These are phyloP conservation scores for Sugiyamaella qingdaonensis DNA, from an alignment of 805 yeast species.

Conservation along the genomic window DNA sequence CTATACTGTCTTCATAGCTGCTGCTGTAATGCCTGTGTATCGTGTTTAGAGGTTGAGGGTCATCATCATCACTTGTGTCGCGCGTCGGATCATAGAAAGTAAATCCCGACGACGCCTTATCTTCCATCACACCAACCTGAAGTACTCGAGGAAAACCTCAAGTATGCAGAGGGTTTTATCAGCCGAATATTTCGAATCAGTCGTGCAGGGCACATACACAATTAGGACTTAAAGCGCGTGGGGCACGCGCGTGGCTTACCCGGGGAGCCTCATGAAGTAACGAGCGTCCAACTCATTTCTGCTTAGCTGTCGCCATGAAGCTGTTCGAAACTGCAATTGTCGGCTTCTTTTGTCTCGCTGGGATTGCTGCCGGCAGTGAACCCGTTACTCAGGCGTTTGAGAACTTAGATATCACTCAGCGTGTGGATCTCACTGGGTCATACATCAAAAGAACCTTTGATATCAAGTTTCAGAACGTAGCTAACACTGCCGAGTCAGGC, in stretches of 20 bases:
- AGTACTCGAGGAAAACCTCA: too few species aligned
- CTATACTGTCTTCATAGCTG: slow-evolving; percentile 4
- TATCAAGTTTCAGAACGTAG: slow-evolving; percentile 59
- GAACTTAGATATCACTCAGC: slow-evolving; percentile 52
- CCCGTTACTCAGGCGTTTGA: slow-evolving; percentile 39
- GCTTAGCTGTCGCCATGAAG: slow-evolving; percentile 1
- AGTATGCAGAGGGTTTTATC: too few species aligned
- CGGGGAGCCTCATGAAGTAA: neutral
- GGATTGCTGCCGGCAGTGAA: neutral
- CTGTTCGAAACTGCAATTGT: neutral
- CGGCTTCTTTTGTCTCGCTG: neutral
- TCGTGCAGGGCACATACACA: too few species aligned
- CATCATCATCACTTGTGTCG: slow-evolving; percentile 9
- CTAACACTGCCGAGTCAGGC: slow-evolving; percentile 44
- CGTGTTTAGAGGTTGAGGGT: neutral
- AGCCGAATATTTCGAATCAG: too few species aligned
- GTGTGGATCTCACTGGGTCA: slow-evolving; percentile 60
- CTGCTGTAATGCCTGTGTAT: neutral
- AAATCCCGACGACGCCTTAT: neutral
- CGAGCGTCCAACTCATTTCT: neutral
- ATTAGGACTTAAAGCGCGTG: neutral
- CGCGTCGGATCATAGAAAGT: slow-evolving; percentile 15
- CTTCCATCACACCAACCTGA: too few species aligned
- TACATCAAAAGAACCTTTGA: slow-evolving; percentile 59
- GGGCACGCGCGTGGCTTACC: neutral